A percentile compares a stretch with the other conserved stretches of the same genome.
Evolutionary conservation across 2,329 filamentous ascomycete species (phyloP).

Genomic region (Fusarium sp.): DNA sequence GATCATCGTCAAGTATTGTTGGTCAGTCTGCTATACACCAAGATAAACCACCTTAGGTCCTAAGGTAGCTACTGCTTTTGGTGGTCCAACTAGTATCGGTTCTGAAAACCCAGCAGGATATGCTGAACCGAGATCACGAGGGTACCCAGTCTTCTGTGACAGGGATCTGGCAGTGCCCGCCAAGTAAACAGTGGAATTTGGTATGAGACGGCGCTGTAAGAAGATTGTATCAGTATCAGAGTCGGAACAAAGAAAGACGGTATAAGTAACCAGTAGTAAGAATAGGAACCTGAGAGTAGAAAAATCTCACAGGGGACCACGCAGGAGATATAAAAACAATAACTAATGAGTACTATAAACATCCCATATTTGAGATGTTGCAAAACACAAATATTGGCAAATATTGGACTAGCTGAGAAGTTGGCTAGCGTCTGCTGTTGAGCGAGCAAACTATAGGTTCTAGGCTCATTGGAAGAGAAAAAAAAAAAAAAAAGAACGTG

Average conservation of each 20-base stretch:
- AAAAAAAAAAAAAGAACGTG: background rate
- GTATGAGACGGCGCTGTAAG: background rate
- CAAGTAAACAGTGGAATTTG: slow-evolving; percentile 1
- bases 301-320: background rate
- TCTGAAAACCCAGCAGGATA: background rate
- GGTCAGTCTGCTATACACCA: no score
- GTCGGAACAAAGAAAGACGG: background rate
- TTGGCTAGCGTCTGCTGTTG: slow-evolving; percentile 1
- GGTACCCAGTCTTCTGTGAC: background rate
- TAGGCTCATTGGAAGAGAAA: slow-evolving; percentile 3
- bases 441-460: background rate
- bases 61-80: no score
- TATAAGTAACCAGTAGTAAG: background rate
- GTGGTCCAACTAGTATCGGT: no score
- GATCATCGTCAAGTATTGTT: no score
- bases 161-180: background rate
- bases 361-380: background rate
- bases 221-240: background rate
- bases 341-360: background rate
- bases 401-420: slow-evolving; percentile 7
- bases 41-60: no score
- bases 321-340: background rate
- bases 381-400: slow-evolving; percentile 12
- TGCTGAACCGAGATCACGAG: background rate
- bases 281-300: background rate